Evolutionary conservation across 495 filamentous ascomycete genomes (phyloP).

Genomic region (Talaromyces wortmannii): DNA sequence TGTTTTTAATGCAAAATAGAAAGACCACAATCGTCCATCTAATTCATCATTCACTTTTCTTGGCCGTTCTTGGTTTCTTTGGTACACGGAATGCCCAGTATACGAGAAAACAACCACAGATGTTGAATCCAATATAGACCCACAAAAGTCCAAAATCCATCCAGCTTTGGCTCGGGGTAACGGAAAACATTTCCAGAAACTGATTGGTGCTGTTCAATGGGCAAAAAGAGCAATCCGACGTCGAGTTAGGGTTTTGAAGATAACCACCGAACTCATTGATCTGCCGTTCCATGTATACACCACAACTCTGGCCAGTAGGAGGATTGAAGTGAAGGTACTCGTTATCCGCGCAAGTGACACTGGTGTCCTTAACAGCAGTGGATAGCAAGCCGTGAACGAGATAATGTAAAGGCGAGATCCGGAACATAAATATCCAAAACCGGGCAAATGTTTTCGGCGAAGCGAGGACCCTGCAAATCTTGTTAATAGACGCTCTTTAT

Average conservation of each 20-base stretch:
- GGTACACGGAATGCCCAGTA: conserved; percentile 39
- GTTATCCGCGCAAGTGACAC: conserved; percentile 22
- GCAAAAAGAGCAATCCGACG: conserved; percentile 22
- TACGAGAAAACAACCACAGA: conserved; percentile 18
- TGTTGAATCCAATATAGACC: conserved; percentile 28
- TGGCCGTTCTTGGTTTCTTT: conserved; percentile 27
- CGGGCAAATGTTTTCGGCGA: conserved; percentile 22
- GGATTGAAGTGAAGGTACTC: conserved; percentile 32
- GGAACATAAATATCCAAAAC: conserved; percentile 45
- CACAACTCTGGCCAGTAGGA: conserved; percentile 29
- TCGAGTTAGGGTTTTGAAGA: conserved; percentile 21
- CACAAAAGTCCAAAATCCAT: conserved; percentile 33
- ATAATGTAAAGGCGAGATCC: conserved; percentile 35
- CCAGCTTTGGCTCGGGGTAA: conserved; percentile 25
- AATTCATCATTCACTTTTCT: conserved; percentile 8
- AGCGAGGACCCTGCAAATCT: conserved; percentile 42
- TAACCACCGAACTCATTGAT: conserved; percentile 8
- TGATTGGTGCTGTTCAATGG: conserved; percentile 19
- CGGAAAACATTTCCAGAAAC: conserved; percentile 16
- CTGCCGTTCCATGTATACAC: conserved; percentile 19
- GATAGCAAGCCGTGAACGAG: conserved; percentile 32
- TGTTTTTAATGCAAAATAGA: not conserved
- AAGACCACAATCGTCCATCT: not conserved
- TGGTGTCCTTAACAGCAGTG: conserved; percentile 21
- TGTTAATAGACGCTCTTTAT: conserved; percentile 35